Percentiles rank a stretch among this genome's conserved stretches.
phyloP scores from a whole-genome alignment of 495 filamentous ascomycete genomes.

The Clohesyomyces aquaticus region DNA sequence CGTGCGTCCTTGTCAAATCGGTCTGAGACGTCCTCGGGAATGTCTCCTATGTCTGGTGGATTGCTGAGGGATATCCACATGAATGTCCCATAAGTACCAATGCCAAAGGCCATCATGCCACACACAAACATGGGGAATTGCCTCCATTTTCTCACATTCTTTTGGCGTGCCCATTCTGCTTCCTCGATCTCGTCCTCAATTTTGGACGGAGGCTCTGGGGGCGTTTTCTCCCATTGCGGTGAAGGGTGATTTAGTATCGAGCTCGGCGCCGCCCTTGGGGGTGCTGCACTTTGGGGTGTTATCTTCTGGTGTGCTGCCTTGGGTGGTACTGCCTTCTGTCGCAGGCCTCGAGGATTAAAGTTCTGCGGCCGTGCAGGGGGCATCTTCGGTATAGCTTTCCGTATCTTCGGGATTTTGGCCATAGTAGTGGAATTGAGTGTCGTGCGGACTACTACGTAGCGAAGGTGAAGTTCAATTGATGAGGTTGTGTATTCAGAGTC shows the following conservation, averaged over 20 bases:
- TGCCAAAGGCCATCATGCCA: conserved; percentile 29
- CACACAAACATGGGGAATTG: conserved; percentile 25
- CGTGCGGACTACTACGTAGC: not conserved
- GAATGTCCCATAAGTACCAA: conserved; percentile 39
- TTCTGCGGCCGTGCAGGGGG: not conserved
- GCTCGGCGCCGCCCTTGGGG: too few relatives aligned
- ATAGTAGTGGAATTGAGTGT: conserved; percentile 22
- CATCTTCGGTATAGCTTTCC: conserved; percentile 9
- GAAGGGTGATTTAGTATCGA: too few relatives aligned
- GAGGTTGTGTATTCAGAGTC: conserved; percentile 1
- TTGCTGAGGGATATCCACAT: conserved; percentile 37
- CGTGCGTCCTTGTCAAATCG: conserved; percentile 46
- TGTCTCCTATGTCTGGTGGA: conserved; percentile 13
- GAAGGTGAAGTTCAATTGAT: conserved; percentile 21
- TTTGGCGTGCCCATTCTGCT: not conserved
- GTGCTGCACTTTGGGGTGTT: too few relatives aligned
- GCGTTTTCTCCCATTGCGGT: too few relatives aligned
- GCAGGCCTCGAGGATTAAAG: conserved; percentile 1
- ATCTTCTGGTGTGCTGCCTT: too few relatives aligned
- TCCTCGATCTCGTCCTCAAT: conserved; percentile 14
- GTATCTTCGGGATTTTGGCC: conserved; percentile 28
- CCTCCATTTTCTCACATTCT: conserved; percentile 23
- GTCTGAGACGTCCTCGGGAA: conserved; percentile 42
- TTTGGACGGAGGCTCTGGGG: too few relatives aligned
- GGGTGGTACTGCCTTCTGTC: not conserved